Conservation (phyloP, 371 early-diverging fungal species). For the Mortierella sp. region DNA sequence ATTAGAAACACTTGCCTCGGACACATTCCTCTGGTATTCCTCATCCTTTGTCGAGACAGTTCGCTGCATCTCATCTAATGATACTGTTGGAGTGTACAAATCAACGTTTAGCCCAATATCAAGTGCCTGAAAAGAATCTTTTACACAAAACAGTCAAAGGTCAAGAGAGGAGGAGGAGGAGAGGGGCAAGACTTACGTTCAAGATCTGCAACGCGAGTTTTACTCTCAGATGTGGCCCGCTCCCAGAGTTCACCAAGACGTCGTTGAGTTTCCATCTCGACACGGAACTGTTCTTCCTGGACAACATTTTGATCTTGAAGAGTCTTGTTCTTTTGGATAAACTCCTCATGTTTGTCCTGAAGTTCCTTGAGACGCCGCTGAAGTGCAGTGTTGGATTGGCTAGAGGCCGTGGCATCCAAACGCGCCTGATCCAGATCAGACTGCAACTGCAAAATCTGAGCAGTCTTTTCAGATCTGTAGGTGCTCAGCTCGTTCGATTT, state of each 20-base stretch:
- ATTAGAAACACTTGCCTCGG: neutral
- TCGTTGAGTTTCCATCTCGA: slow-evolving; percentile 74
- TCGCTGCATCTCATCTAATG: slow-evolving; percentile 36
- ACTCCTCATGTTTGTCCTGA: slow-evolving; percentile 58
- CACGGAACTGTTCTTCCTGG: slow-evolving; percentile 70
- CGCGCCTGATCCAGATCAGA: slow-evolving; percentile 38
- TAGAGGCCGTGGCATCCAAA: slow-evolving; percentile 27
- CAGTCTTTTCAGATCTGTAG: slow-evolving; percentile 35
- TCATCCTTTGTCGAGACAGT: slow-evolving; percentile 27
- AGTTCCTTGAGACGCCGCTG: slow-evolving; percentile 58
- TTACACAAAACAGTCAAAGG: too few species aligned
- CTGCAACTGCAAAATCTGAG: slow-evolving; percentile 42
- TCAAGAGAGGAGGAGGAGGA: too few species aligned
- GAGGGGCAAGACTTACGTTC: slow-evolving; percentile 43
- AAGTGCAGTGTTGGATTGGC: slow-evolving; percentile 26
- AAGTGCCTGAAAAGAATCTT: too few species aligned
- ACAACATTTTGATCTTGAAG: slow-evolving; percentile 59
- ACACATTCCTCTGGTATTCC: slow-evolving; percentile 28
- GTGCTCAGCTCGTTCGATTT: slow-evolving; percentile 33
- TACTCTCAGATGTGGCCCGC: slow-evolving; percentile 58
- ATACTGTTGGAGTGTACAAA: slow-evolving; percentile 9
- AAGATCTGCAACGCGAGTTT: slow-evolving; percentile 58
- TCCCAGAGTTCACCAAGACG: slow-evolving; percentile 69
- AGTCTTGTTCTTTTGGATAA: slow-evolving; percentile 58
- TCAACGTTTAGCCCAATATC: too few species aligned